Base-by-base conservation (phyloP, 2,329 filamentous ascomycete species). In the Stachybotrys chlorohalonatus region DNA sequence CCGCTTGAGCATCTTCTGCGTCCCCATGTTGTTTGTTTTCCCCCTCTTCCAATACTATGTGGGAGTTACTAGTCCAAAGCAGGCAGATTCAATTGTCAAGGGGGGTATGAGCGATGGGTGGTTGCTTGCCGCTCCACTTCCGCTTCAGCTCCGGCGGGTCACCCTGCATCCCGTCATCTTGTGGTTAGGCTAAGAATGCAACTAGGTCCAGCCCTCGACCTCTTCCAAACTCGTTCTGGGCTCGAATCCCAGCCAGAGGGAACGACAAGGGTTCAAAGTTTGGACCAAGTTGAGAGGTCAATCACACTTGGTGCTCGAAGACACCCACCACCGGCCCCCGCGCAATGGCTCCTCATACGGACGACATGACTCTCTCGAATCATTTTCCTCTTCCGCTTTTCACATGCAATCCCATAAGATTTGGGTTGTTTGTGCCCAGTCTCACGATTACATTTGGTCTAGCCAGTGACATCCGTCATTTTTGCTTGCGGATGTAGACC, bases 101-200 rank as follows among this genome's bases (percentile, higher is more conserved):
- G 36, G 36, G 36, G 36, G 13, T 42, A 24, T 24, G 24, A 24
- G 24, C 24, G 5, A 42, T 9, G 36, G 36, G 36, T 42, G 36
- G 36, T 42, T 42, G 36, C 36, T 42, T 42, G 36, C 8, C 36
- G 36, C 36, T 42, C 31, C 50, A 52, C 50, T 42, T 52, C 30
- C 49, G 31, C 50, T 52, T 52, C 50, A 52, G 50, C 50, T 52
- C 50, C 36, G 45, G 50, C 50, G 50, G 50, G 50, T 16, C 50
- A 52, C 50, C 36, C 31, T 42, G 31, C 50, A 52, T 52, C 50
- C 36, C 36, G 36, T 52, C 36, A 39, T 52, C 50, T 36, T 17
- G 31, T 24, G 36, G 50, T 24, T 45, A 32, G 15, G 36, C 50
- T 52, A 42, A 45, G 32, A 36, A 32, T 39, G n/a, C 49, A 51